These are phyloP conservation scores for Eragrostis curvula DNA, from an alignment of 176 grass and related monocot species.

Conservation along the genomic window DNA sequence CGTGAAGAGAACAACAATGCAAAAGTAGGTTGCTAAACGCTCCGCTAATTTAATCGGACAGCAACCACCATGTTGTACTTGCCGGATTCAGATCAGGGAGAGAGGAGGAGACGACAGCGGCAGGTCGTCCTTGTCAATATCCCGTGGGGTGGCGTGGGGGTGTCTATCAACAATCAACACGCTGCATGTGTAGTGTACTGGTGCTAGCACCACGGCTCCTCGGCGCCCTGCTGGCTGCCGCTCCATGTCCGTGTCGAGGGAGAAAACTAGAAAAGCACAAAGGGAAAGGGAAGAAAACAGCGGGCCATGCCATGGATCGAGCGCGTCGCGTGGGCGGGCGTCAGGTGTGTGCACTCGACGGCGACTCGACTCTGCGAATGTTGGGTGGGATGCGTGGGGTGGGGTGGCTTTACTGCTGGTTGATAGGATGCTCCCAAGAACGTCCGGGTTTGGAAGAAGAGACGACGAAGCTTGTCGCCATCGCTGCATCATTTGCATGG, in stretches of 20 bases:
- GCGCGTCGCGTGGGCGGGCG: background rate
- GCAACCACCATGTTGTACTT: slow-evolving; percentile 26
- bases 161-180: background rate
- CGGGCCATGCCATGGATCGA: background rate
- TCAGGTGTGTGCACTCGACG: slow-evolving; percentile 6
- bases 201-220: no score
- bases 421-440: background rate
- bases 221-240: background rate
- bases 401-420: no score
- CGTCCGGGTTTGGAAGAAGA: background rate
- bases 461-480: background rate
- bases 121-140: background rate
- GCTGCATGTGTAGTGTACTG: background rate
- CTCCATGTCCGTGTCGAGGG: background rate
- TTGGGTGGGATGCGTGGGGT: background rate
- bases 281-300: background rate
- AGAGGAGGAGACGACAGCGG: background rate
- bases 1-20: background rate
- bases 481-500: background rate
- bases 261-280: background rate
- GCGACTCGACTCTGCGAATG: slow-evolving; percentile 24
- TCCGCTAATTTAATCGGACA: background rate
- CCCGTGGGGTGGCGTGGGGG: slow-evolving; percentile 12
- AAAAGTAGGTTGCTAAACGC: background rate
- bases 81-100: slow-evolving; percentile 23